These are phyloP conservation scores for Gigaspora rosea DNA, from an alignment of 192 early-diverging fungal genomes.

Conservation along the genomic window DNA sequence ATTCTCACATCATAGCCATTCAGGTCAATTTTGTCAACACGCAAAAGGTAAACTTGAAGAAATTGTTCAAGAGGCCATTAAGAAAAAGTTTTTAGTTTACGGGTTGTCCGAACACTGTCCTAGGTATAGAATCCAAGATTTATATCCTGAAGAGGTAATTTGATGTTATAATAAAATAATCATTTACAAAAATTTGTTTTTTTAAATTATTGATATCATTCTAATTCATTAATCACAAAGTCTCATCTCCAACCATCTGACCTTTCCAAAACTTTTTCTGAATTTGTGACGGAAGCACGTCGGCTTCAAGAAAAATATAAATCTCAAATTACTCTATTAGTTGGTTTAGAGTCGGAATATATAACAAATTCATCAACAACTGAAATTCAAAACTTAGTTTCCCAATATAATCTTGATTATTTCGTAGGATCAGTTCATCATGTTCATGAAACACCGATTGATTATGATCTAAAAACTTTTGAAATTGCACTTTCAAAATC, in stretches of 20 bases:
- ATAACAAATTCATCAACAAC: slow-evolving; percentile 50
- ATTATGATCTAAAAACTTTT: slow-evolving; percentile 72
- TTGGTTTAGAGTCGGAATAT: slow-evolving; percentile 91
- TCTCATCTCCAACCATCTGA: slow-evolving; percentile 64
- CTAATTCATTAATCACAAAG: slow-evolving; percentile 41
- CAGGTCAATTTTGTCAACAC: slow-evolving; percentile 94
- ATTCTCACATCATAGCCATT: slow-evolving; percentile 90
- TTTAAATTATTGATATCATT: not conserved
- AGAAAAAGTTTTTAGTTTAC: slow-evolving; percentile 67
- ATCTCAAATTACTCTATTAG: slow-evolving; percentile 66
- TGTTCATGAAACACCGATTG: slow-evolving; percentile 75
- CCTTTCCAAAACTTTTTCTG: slow-evolving; percentile 60
- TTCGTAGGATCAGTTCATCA: slow-evolving; percentile 95
- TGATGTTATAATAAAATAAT: not conserved
- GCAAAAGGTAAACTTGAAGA: slow-evolving; percentile 83
- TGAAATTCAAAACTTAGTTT: slow-evolving; percentile 1
- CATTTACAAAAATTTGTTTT: not conserved
- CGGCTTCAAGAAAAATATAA: slow-evolving; percentile 69
- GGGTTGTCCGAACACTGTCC: slow-evolving; percentile 96
- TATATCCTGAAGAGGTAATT: slow-evolving; percentile 90
- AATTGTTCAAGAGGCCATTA: slow-evolving; percentile 76
- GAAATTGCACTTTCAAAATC: slow-evolving; percentile 43
- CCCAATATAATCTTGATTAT: slow-evolving; percentile 65
- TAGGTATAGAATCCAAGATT: slow-evolving; percentile 68
- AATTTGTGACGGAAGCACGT: slow-evolving; percentile 74